A percentile compares a stretch with the other conserved stretches of the same genome.
phyloP scores from a whole-genome alignment of 352 stramenopile species.

The Phytophthora cactorum region DNA sequence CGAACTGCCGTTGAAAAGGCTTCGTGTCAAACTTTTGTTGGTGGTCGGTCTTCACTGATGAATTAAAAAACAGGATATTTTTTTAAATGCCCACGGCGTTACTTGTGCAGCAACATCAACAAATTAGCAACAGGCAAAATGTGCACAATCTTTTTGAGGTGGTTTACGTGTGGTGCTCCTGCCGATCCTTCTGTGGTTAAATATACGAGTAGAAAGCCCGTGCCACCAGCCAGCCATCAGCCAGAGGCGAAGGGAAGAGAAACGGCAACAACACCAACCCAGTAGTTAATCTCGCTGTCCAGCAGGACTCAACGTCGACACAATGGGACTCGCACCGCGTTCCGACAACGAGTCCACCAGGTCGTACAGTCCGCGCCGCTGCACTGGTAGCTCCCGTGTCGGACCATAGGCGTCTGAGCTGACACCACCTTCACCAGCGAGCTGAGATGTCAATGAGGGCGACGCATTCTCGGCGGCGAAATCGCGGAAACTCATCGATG shows the following conservation, averaged over 20 bases:
- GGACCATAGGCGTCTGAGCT: constrained; percentile 4
- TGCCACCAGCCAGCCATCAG: neutral
- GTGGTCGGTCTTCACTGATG: too few species aligned
- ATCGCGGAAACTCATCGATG: constrained; percentile 34
- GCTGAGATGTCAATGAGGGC: constrained; percentile 38
- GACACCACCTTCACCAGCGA: constrained; percentile 26
- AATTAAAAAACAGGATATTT: too few species aligned
- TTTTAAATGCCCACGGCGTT: too few species aligned
- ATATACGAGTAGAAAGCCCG: constrained; percentile 53
- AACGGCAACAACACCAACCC: constrained; percentile 25
- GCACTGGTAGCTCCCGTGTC: constrained; percentile 6
- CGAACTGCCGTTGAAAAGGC: too few species aligned
- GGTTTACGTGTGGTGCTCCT: constrained; percentile 35
- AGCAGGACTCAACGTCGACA: constrained; percentile 19
- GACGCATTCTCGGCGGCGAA: constrained; percentile 39
- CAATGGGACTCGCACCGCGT: constrained; percentile 28
- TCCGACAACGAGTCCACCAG: constrained; percentile 39
- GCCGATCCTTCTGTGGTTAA: constrained; percentile 44
- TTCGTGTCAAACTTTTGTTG: too few species aligned
- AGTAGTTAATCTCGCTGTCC: constrained; percentile 26
- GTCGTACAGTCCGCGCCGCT: constrained; percentile 38
- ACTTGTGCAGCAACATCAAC: neutral
- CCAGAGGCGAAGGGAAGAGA: constrained; percentile 23
- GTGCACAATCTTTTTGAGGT: constrained; percentile 30
- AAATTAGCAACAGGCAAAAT: constrained; percentile 20